Base-by-base conservation (phyloP, 768 basidiomycete genomes). In the Collybia nuda region DNA sequence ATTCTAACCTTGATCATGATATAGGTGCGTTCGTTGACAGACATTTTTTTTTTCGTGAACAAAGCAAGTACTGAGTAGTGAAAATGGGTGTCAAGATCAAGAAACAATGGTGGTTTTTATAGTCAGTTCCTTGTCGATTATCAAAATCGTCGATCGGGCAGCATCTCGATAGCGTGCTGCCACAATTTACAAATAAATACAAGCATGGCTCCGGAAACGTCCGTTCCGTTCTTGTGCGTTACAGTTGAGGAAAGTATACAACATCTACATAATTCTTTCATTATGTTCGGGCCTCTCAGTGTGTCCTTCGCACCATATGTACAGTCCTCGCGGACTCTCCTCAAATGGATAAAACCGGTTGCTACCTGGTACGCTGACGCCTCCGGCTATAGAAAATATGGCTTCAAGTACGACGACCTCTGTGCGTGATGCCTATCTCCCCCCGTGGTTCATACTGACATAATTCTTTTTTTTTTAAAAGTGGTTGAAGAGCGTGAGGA, bases 1-100 rank as follows among this genome's bases (percentile, higher is more conserved):
- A 60, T 15, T 45, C 17, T 23, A 63, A 86, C 92, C 93, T 98
- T 99, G 87, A 98, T 82, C 96, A 98, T 98, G 80, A 98, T 98
- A 79, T 96, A 98, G 72, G 95, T 96, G 72, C 92, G 93, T 70
- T 98, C 94, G 47, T 57, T 62, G 67, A 72, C 71, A 60, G 90
- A 86, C 88, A 88, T 89, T 48, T 36, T 67, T 32, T 32, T 32
- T 32, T 32, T 32, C 9, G 14, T 32, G 14, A 32, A 32, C 12
- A 11, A 32, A 11, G 14, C n/a, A n/a, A 11, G 60, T 69, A 64
- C 44, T 58, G 56, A 48, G 44, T 38, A 56, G 56, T 54, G 59
- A 59, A 57, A 53, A 56, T 51, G 52, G 51, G 46, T 48, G 47
- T 50, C 53, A 50, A 55, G 59, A 60, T 61, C 47, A 57, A 52